Evolutionary conservation across 768 basidiomycete genomes (phyloP).

Genomic region (Rhodotorula paludigena): DNA sequence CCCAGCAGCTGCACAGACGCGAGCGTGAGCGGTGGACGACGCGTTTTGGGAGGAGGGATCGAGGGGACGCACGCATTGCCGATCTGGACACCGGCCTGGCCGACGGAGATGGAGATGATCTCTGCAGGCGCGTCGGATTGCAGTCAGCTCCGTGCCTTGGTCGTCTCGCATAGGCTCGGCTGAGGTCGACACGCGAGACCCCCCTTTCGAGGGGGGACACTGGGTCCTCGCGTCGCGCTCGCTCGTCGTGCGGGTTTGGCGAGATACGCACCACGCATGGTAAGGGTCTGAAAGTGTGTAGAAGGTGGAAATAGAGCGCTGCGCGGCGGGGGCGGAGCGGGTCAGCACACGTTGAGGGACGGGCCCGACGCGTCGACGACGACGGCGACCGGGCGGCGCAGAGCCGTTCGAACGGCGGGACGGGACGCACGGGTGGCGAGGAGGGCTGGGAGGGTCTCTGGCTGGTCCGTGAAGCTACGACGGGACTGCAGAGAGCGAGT

Average conservation of each 20-base stretch:
- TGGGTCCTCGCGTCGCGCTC: not conserved
- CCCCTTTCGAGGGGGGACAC: no score
- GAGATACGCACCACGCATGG: not conserved
- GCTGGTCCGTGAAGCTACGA: slow-evolving; percentile 32
- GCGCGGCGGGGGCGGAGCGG: no score
- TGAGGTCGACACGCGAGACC: no score
- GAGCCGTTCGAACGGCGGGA: not conserved
- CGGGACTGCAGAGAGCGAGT: slow-evolving; percentile 24
- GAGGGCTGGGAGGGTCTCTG: slow-evolving; percentile 13
- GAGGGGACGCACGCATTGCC: slow-evolving; percentile 74
- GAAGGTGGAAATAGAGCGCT: not conserved
- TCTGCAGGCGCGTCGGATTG: not conserved
- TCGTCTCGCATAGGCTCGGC: not conserved
- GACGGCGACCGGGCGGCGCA: not conserved
- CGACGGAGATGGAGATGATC: slow-evolving; percentile 61
- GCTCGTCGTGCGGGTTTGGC: no score
- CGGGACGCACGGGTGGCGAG: not conserved
- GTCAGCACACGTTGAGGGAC: not conserved
- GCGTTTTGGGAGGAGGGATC: slow-evolving; percentile 55
- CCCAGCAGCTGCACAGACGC: slow-evolving; percentile 57
- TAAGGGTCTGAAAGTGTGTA: not conserved
- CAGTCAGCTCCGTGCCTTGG: not conserved
- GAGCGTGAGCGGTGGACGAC: slow-evolving; percentile 47
- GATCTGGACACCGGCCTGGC: slow-evolving; percentile 81
- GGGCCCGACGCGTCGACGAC: not conserved